A percentile compares a stretch with the other conserved stretches of the same genome.
Evolutionary conservation across 2,329 filamentous ascomycete species (phyloP).

Genomic region (Fusarium pseudograminearum): DNA sequence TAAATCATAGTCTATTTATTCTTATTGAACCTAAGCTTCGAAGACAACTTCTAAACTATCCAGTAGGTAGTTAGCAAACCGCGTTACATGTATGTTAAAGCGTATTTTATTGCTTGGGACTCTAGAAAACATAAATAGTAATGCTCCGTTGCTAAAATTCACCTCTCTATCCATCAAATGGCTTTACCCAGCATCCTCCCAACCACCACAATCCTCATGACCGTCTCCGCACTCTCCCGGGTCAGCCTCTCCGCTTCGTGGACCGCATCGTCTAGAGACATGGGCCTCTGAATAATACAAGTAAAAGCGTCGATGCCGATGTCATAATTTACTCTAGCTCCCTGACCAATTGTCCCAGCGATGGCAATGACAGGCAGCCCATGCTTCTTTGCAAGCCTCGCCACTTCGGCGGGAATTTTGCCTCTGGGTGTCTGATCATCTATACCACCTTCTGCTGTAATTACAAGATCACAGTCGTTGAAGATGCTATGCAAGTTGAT

Average conservation of each 20-base stretch:
- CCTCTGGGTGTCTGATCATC: conserved; percentile 64
- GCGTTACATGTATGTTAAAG: too few species aligned
- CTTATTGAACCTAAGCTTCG: too few species aligned
- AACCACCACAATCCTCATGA: conserved; percentile 52
- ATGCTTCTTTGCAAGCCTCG: conserved; percentile 59
- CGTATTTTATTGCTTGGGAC: too few species aligned
- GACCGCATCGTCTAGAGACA: conserved; percentile 50
- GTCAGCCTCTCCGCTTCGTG: conserved; percentile 50
- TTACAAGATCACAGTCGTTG: conserved; percentile 61
- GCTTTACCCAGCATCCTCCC: conserved; percentile 47
- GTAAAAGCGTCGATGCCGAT: conserved; percentile 52
- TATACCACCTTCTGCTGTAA: conserved; percentile 66
- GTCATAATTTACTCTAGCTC: conserved; percentile 52
- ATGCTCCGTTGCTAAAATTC: background rate
- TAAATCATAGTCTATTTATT: too few species aligned
- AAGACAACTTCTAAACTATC: too few species aligned
- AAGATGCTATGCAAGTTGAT: conserved; percentile 61
- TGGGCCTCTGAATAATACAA: conserved; percentile 51
- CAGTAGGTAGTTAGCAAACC: too few species aligned
- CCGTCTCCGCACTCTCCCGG: conserved; percentile 50
- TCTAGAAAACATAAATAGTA: background rate
- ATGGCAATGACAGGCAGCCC: conserved; percentile 59
- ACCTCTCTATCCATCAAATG: background rate
- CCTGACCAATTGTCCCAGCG: conserved; percentile 53
- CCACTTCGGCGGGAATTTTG: conserved; percentile 66